phyloP scores from a whole-genome alignment of 2,329 filamentous ascomycete species.

The Pseudocercospora crystallina region DNA sequence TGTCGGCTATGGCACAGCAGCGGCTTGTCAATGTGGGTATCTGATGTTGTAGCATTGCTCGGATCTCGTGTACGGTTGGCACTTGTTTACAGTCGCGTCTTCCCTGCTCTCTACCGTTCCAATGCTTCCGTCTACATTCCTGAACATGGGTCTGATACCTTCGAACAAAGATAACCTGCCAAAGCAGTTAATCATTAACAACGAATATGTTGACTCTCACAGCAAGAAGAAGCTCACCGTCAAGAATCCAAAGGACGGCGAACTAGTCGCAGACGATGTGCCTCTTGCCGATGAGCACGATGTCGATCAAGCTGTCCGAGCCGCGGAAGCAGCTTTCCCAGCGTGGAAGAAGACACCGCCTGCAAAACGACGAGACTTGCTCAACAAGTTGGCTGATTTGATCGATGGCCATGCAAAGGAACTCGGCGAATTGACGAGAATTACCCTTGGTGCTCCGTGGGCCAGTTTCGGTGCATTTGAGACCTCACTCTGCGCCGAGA shows the following conservation, averaged over 20 bases:
- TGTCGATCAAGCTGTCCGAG: constrained; percentile 54
- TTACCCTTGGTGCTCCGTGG: constrained; percentile 50
- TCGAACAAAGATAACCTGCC: constrained; percentile 36
- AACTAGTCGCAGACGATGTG: constrained; percentile 51
- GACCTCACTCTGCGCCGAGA: constrained; percentile 39
- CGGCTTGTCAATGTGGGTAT: too few relatives aligned
- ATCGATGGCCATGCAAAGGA: constrained; percentile 43
- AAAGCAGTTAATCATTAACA: constrained; percentile 40
- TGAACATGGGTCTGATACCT: constrained; percentile 11
- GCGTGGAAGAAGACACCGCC: constrained; percentile 65
- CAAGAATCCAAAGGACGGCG: constrained; percentile 51
- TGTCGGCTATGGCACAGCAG: too few relatives aligned
- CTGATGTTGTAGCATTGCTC: too few relatives aligned
- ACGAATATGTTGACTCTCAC: constrained; percentile 26
- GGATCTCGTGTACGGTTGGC: too few relatives aligned
- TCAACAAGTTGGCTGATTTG: constrained; percentile 63
- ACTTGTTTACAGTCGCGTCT: too few relatives aligned
- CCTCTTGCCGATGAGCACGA: constrained; percentile 53
- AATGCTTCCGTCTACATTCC: too few relatives aligned
- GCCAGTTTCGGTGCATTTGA: constrained; percentile 48
- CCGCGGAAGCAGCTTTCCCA: constrained; percentile 65
- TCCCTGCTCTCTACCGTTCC: too few relatives aligned
- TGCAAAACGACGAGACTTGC: constrained; percentile 62
- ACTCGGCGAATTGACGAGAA: constrained; percentile 53
- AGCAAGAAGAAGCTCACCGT: constrained; percentile 48